Evolutionary conservation across 148 eudicot species (phyloP), one percentile per base, ranked within the genome.

Genomic region (Silene conica): DNA sequence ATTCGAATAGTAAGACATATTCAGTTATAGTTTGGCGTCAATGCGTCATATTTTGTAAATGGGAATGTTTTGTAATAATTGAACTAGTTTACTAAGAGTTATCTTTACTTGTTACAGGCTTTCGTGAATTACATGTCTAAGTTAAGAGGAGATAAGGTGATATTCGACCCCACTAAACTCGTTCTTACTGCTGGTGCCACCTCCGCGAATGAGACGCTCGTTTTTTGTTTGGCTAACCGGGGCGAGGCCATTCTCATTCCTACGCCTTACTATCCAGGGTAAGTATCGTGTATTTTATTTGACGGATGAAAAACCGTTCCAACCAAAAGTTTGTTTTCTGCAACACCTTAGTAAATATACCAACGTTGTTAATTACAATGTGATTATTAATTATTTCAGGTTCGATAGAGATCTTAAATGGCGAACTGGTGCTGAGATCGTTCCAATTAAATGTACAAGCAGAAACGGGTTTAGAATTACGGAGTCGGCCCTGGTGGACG

Each of bases 251-350:
- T 91, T 65, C 92, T 91, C 18, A 76, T 91, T 60, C 97, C 97
- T 8, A 86, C 93, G 0, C 97, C 97, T 1, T 91, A 91, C 79
- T 91, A 91, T 23, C 93, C 97, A 0, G 97, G 97, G 91, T 91
- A 68, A 14, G 87, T 64, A 71, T 0, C 15, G 18, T 16, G 1
- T 21, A 5, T 50, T 50, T 50, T 50, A 13, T 4, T 50, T 2
- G 0, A 50, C 43, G 43, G 7, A 2, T 50, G 55, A 9, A 61
- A 26, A 22, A 61, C 10, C 22, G 25, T 61, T 2, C 11, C 65
- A 22, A 61, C 16, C 13, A 61, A 12, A 50, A 50, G 16, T 50
- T 15, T n/a, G n/a, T n/a, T n/a, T n/a, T n/a, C n/a, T n/a, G n/a
- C n/a, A n/a, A n/a, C n/a, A n/a, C n/a, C n/a, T n/a, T n/a, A n/a